Percentiles rank a stretch among this genome's conserved stretches.
Evolutionary conservation across 805 yeast genomes (phyloP).

Genomic region (Ogataea zsoltii): DNA sequence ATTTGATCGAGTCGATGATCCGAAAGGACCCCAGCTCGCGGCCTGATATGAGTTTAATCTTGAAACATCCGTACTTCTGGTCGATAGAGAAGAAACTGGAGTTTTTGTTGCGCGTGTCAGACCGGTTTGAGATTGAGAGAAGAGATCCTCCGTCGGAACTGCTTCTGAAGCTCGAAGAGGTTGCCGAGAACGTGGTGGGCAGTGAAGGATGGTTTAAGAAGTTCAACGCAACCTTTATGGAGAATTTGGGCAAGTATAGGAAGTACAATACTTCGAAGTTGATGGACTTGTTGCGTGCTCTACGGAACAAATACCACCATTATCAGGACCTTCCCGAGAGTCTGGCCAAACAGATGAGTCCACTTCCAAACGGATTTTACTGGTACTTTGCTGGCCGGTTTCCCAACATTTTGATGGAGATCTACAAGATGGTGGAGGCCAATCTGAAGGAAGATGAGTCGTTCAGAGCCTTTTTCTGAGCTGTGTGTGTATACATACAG

Average conservation of each 20-base stretch:
- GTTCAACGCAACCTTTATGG: slow-evolving; percentile 73
- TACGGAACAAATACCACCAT: slow-evolving; percentile 93
- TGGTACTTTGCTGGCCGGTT: slow-evolving; percentile 71
- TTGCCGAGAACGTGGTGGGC: slow-evolving; percentile 64
- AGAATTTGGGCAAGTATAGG: slow-evolving; percentile 86
- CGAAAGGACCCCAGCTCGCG: slow-evolving; percentile 62
- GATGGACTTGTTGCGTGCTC: slow-evolving; percentile 84
- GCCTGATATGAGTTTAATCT: slow-evolving; percentile 66
- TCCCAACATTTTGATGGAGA: slow-evolving; percentile 76
- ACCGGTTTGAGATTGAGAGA: slow-evolving; percentile 90
- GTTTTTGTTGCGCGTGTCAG: slow-evolving; percentile 84
- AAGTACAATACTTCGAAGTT: slow-evolving; percentile 78
- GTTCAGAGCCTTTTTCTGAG: slow-evolving; percentile 45
- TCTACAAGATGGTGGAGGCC: slow-evolving; percentile 60
- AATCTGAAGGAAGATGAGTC: slow-evolving; percentile 65
- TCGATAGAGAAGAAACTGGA: slow-evolving; percentile 67
- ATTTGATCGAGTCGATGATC: slow-evolving; percentile 75
- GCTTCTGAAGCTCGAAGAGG: slow-evolving; percentile 61
- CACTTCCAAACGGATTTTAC: slow-evolving; percentile 84
- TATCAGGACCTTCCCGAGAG: slow-evolving; percentile 81
- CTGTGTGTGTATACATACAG: neutral
- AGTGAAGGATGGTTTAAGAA: slow-evolving; percentile 74
- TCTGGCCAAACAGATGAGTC: slow-evolving; percentile 66
- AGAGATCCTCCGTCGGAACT: slow-evolving; percentile 64
- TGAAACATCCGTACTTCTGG: slow-evolving; percentile 94